Base-by-base conservation (phyloP, 2,329 filamentous ascomycete genomes). In the Tolypocladium cylindrosporum region DNA sequence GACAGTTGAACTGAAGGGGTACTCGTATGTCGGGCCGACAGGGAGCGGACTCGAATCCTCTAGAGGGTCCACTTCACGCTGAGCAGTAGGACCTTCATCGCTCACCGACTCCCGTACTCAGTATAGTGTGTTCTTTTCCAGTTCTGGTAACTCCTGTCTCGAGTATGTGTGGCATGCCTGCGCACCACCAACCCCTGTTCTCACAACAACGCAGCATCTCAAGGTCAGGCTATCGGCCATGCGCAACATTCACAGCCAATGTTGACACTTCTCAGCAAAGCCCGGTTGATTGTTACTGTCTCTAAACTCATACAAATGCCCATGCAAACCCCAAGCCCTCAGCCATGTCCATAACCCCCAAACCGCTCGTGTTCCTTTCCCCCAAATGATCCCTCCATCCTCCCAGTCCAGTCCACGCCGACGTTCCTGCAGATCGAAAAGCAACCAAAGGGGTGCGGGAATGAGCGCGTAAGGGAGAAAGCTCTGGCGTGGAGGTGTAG, bases 291-390 rank as follows among this genome's bases (percentile, higher is more conserved):
- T 42, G 14, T 40, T 7, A 24, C 41, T 39, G 37, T 57, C 48
- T 41, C 36, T 42, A 57, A 53, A 41, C 52, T 40, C 42, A 45
- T 58, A 53, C 45, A 58, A 55, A 54, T 59, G 57, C 48, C 58
- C 57, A 21, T 31, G 34, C 50, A 50, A 48, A 55, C 43, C 4
- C 39, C 37, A 27, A 54, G 16, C 36, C 52, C 24, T 31, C 52
- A 11, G n/a, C 51, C n/a, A 19, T 5, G 36, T 6, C 52, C 31
- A 13, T 3, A 4, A 5, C 31, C 19, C 31, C 19, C 48, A 13
- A 21, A 21, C 4, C 2, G 31, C 48, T 52, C 48, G 19, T 37
- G 13, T 21, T 7, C 31, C 10, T 21, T 36, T 6, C 31, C 31
- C 52, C 52, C 36, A 27, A 39, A 41, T 6, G 16, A 11, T 8